These are phyloP conservation scores for Cystofilobasidium ferigula DNA, from an alignment of 768 basidiomycete genomes.

Conservation along the genomic window DNA sequence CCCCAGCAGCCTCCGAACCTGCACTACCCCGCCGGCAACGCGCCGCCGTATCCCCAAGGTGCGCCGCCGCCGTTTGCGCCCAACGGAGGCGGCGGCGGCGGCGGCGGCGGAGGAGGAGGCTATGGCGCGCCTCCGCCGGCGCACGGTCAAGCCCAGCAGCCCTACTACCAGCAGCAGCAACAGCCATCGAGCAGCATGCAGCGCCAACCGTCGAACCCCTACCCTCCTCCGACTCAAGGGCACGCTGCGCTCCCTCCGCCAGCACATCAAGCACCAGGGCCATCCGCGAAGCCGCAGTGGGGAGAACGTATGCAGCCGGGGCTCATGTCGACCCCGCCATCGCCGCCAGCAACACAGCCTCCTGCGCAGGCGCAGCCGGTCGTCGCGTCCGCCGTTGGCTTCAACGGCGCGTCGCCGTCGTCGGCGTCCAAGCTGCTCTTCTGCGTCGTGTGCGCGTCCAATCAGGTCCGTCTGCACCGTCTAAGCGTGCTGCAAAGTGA, in stretches of 20 bases:
- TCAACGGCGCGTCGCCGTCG: not conserved
- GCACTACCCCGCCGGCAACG: too few species aligned
- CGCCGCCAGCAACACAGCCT: not conserved
- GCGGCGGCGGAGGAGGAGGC: not conserved
- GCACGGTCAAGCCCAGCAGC: not conserved
- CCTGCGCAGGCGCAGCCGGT: not conserved
- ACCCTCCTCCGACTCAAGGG: not conserved
- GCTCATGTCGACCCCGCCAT: not conserved
- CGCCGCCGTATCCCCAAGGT: not conserved
- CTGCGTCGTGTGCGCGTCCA: constrained; percentile 98
- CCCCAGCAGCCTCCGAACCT: not conserved
- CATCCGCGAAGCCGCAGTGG: not conserved
- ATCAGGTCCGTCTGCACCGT: constrained; percentile 56
- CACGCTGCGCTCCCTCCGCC: not conserved
- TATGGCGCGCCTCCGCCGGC: not conserved
- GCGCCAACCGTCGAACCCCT: constrained; percentile 2
- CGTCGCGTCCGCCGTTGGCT: not conserved
- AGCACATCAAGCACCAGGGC: not conserved
- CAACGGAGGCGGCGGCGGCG: not conserved
- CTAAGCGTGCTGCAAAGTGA: not conserved
- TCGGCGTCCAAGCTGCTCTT: constrained; percentile 41
- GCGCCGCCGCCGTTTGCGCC: not conserved
- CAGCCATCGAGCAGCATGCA: constrained; percentile 2
- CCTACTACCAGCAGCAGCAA: not conserved
- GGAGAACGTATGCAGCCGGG: constrained; percentile 7